Base-by-base conservation (phyloP, 371 early-diverging fungal species). In the Gilbertella persicaria region DNA sequence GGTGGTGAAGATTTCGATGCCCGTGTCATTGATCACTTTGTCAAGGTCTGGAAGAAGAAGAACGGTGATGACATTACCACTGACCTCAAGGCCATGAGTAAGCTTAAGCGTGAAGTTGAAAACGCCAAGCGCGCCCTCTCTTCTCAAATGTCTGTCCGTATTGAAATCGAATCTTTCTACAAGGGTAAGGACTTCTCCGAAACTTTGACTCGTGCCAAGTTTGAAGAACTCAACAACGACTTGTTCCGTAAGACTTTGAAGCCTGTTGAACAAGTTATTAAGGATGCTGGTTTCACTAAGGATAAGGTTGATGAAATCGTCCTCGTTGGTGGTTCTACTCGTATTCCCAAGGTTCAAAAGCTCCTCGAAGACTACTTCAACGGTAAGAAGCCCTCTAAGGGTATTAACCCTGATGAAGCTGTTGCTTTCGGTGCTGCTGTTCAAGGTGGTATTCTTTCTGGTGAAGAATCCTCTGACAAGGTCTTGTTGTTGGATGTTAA, bases 371-470 rank as follows among this genome's bases (percentile, higher is more conserved):
- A 85, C 14, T 87, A 91, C 73, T 99, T 99, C 69, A 76, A 72
- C 80, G 96, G 96, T 58, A 90, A 90, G 72, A 92, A 96, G 69
- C 95, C 98, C 20, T 89, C 91, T 76, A 93, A 92, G 82, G 85
- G 87, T 55, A 94, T 99, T 66, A 95, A 99, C 87, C 99, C 99
- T 53, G 99, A 99, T 75, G 98, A 98, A 76, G 99, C 99, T 64
- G 99, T 99, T 48, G 99, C 99, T 63, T 90, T 94, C 64, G 99
- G 99, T 73, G 99, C 99, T 62, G 97, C 99, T 55, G 89, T 99
- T 62, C 99, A 99, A 75, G 99, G 95, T 66, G 99, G 98, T 83
- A 95, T 99, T 57, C 81, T 99, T 43, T 84, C 93, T 64, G 98
- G 98, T 63, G 91, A 91, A 61, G 73, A 77, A 57, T 73, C 87